A percentile compares a stretch with the other conserved stretches of the same genome.
These are phyloP conservation scores for Gentiana dahurica DNA, from an alignment of 257 asterid genomes.

Conservation along the genomic window DNA sequence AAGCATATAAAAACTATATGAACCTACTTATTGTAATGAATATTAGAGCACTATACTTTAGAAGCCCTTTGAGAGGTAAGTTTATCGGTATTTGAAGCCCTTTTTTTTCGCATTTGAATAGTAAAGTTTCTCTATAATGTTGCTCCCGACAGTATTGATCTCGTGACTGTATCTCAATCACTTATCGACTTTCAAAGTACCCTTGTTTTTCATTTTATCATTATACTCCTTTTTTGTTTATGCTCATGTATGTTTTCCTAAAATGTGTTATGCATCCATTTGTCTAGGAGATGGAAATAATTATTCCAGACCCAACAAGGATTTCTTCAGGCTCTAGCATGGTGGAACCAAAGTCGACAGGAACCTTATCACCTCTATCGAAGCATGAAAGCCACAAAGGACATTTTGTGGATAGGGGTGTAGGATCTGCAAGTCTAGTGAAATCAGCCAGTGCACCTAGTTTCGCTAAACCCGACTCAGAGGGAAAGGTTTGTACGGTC, in stretches of 20 bases:
- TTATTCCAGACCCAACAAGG: slow-evolving; percentile 47
- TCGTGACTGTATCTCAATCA: too few species aligned
- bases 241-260: slow-evolving; percentile 4
- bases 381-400: slow-evolving; percentile 88
- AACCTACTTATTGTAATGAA: neutral
- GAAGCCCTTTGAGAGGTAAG: too few species aligned
- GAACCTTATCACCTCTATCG: slow-evolving; percentile 52
- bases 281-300: slow-evolving; percentile 59
- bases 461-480: slow-evolving; percentile 47
- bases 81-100: too few species aligned
- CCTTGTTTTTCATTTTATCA: too few species aligned
- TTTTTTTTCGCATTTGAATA: too few species aligned
- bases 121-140: too few species aligned
- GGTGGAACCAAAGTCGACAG: slow-evolving; percentile 62
- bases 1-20: too few species aligned
- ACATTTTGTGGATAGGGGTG: slow-evolving; percentile 93
- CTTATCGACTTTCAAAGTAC: too few species aligned
- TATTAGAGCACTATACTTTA: neutral
- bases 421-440: slow-evolving; percentile 81
- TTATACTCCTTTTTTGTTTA: too few species aligned
- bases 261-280: slow-evolving; percentile 13
- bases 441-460: slow-evolving; percentile 66
- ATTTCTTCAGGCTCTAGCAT: slow-evolving; percentile 33
- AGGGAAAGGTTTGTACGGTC: slow-evolving; percentile 52
- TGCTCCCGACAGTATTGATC: too few species aligned